Evolutionary conservation across 192 early-diverging fungal genomes (phyloP).

Genomic region (Umbelopsis vinacea): DNA sequence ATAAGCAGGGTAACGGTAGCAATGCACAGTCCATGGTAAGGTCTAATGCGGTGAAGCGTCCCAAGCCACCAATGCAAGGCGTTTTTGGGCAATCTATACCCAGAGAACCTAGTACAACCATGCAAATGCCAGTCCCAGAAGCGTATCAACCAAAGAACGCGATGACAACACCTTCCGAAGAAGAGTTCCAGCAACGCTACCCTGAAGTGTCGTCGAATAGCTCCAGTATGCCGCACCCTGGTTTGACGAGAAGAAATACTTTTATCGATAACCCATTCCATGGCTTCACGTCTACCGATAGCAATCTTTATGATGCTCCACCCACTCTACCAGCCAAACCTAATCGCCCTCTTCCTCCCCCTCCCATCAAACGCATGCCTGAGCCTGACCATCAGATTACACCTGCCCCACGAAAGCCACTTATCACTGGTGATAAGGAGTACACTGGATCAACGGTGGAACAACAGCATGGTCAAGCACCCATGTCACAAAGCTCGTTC

Average conservation of each 20-base stretch:
- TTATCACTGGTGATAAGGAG: background rate
- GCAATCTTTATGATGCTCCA: constrained; percentile 31
- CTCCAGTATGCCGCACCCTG: background rate
- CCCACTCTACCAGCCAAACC: constrained; percentile 43
- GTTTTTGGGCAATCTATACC: constrained; percentile 12
- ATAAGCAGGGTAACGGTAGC: background rate
- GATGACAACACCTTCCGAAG: background rate
- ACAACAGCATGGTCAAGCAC: constrained; percentile 24
- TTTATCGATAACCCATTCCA: constrained; percentile 63
- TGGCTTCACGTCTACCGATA: constrained; percentile 48
- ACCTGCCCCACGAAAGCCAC: background rate
- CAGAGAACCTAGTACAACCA: background rate
- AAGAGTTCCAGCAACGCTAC: constrained; percentile 9
- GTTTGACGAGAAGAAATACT: constrained; percentile 47
- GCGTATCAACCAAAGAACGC: background rate
- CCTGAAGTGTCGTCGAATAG: constrained; percentile 23
- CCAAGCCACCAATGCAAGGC: constrained; percentile 24
- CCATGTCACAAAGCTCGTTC: constrained; percentile 36
- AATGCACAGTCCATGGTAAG: constrained; percentile 10
- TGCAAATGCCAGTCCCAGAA: constrained; percentile 23
- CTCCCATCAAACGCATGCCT: background rate
- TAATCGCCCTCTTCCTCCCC: constrained; percentile 44
- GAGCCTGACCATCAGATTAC: background rate
- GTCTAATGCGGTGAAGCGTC: background rate
- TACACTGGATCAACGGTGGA: background rate